Base-by-base conservation (phyloP, 2,329 filamentous ascomycete species). In the Alternaria angustiovoidea region DNA sequence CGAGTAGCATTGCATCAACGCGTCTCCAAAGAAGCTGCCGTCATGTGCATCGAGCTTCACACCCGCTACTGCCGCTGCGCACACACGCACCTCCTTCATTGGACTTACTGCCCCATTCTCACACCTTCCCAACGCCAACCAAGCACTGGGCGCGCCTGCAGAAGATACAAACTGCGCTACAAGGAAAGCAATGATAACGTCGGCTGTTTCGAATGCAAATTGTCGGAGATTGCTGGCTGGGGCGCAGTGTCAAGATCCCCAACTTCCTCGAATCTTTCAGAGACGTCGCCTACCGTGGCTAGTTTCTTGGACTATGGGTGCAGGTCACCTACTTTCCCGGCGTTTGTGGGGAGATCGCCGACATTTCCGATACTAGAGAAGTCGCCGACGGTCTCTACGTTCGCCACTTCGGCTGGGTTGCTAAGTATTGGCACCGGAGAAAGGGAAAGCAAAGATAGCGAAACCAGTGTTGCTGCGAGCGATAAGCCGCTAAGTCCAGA, bases 31-130 rank as follows among this genome's bases (percentile, higher is more conserved):
- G 54, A 16, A 39, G 4, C 20, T 46, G 14, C n/a, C 9, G 11
- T 52, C 51, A 70, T 67, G 63, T 67, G 67, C 51, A 65, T 28
- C 20, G 57, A 64, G 51, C 34, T 22, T 8, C 47, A 63, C 44
- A 44, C 26, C 32, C 48, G 43, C 22, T 62, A 62, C 56, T 60
- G 57, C 14, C 60, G 26, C 54, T 70, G 67, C 58, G 14, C 11
- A 2, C 67, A 67, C 59, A 59, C 60, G 2, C 51, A 38, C 22
- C 49, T 62, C 30, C 46, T 44, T 5, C 22, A 43, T 28, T 67
- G 65, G 67, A 42, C 62, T 22, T 67, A 70, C 51, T 68, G 67
- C 54, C 32, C 53, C 51, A 48, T 62, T 3, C 39, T 64, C 32
- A 34, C 52, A 1, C 54, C 54, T 4, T 18, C 28, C 20, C 16